Base-by-base conservation (phyloP, 1,284 basidiomycete genomes). In the Marasmius fiardii region DNA sequence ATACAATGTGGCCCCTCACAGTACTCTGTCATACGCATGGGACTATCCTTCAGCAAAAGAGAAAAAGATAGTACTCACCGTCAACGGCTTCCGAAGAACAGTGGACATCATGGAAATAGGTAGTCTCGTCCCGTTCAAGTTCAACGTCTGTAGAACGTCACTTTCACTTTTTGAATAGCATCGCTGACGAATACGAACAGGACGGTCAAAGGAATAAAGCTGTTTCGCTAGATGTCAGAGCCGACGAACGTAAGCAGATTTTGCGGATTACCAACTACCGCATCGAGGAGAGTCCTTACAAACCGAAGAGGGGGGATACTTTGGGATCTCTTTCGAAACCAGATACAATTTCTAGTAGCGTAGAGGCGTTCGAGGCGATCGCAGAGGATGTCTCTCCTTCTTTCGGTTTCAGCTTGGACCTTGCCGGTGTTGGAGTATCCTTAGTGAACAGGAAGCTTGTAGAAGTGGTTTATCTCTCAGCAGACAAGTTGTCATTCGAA, bases 41-140 rank as follows among this genome's bases (percentile, higher is more conserved):
- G 97, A 99, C 68, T 87, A 83, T 61, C 97, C 97, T 1, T 92
- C 95, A 8, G 86, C 88, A 2, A 76, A 76, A 53, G 87, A 91
- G 65, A 99, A 98, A 75, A 88, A 86, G 62, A 78, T 99, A 41
- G 73, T 85, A 52, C 74, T 99, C 14, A 73, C 72, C 14, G 81
- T 88, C 54, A 86, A 88, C 45, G 80, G 81, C 16, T 74, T 82
- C 45, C 82, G 85, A n/a, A 82, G 93, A 39, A 75, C 82, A 23
- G 78, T 99, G 53, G 97, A 99, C 67, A 88, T 98, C 58, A 89
- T 98, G 84, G 97, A 98, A 71, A 99, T 99, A 44, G 97, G 97
- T 48, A 85, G 92, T 59, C 81, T 98, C 37, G 74, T 94, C 12
- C 97, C 97, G 0, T 95, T 97, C 77, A 93, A 85, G 69, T 91